These are phyloP conservation scores for Saturnispora diversa DNA, from an alignment of 805 yeast species.

Conservation along the genomic window DNA sequence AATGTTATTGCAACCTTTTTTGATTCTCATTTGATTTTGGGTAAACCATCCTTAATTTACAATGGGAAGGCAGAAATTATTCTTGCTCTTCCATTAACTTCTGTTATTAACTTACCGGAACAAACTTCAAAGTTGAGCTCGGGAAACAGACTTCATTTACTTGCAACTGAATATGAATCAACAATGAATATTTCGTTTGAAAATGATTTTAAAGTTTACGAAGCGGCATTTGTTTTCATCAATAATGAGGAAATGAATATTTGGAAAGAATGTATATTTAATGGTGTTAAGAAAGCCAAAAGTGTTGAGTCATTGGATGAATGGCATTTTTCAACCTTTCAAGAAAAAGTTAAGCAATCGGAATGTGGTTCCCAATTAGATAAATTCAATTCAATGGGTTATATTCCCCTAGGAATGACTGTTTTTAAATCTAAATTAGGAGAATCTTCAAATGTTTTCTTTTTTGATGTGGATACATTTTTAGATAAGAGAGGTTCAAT, in stretches of 20 bases:
- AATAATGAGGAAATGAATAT: constrained; percentile 29
- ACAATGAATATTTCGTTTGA: constrained; percentile 43
- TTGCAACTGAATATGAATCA: constrained; percentile 27
- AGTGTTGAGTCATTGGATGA: constrained; percentile 16
- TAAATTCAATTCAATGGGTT: constrained; percentile 9
- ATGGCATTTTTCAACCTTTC: constrained; percentile 18
- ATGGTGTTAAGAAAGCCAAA: constrained; percentile 8
- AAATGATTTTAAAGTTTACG: constrained; percentile 34
- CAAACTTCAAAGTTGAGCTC: constrained; percentile 13
- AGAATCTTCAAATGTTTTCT: background rate
- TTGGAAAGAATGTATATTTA: constrained; percentile 33
- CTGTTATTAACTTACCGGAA: constrained; percentile 17
- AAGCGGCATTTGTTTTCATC: constrained; percentile 33
- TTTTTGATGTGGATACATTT: constrained; percentile 6
- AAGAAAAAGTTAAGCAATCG: constrained; percentile 14
- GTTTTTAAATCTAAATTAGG: background rate
- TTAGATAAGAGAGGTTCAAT: background rate
- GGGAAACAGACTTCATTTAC: constrained; percentile 22
- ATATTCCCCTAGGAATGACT: constrained; percentile 4
- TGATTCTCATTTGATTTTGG: constrained; percentile 44
- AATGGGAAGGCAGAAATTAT: constrained; percentile 27
- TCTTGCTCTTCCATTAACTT: constrained; percentile 42
- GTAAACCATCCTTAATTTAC: constrained; percentile 20
- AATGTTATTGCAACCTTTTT: constrained; percentile 36
- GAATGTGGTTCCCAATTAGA: constrained; percentile 11